Evolutionary conservation across 1,139 yeast species (phyloP), one percentile per base, ranked within the genome.

Genomic region (Martiniozyma asiatica): DNA sequence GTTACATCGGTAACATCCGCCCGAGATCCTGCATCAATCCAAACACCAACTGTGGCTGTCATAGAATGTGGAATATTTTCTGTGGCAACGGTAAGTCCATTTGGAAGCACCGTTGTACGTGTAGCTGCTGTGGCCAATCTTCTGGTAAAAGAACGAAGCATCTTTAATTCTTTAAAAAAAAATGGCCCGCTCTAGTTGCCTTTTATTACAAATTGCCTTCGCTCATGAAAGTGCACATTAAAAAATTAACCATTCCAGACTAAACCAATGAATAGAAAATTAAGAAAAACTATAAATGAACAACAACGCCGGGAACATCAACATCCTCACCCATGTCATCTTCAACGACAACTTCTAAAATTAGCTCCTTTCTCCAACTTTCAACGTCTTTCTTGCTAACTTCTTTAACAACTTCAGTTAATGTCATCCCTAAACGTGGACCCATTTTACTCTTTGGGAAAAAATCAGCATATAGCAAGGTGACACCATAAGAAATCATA

Each of bases 21-120:
- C 39, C 99, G 68, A 2, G 97, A 87, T 1, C 99, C 99, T 27
- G 98, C 96, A 55, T 92, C 95, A 41, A 89, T 87, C 85, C 87
- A 79, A 28, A 89, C 89, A 2, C 97, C 98, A 9, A 92, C 96
- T 3, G 98, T 89, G 40, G 98, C 97, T 25, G 97, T 85, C 44
- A 77, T 68, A 5, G 94, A 78, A 37, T 82, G 78, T 8, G 98
- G 97, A 55, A 81, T 73, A 26, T 66, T 53, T 53, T 89, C 97
- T 32, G 93, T 71, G 32, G 97, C 98, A 28, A 87, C 94, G 0
- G 97, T 89, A 31, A 89, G 58, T 1, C 99, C 99, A 52, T 92
- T 89, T 9, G 73, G 59, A 32, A 82, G 61, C 6, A 73, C 73
- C 45, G 61, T 60, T 14, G 80, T 71, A 27, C 53, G 54, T 20